Evolutionary conservation across 2,329 filamentous ascomycete species (phyloP), one percentile per base, ranked within the genome.

Genomic region (Trichoderma arundinaceum): DNA sequence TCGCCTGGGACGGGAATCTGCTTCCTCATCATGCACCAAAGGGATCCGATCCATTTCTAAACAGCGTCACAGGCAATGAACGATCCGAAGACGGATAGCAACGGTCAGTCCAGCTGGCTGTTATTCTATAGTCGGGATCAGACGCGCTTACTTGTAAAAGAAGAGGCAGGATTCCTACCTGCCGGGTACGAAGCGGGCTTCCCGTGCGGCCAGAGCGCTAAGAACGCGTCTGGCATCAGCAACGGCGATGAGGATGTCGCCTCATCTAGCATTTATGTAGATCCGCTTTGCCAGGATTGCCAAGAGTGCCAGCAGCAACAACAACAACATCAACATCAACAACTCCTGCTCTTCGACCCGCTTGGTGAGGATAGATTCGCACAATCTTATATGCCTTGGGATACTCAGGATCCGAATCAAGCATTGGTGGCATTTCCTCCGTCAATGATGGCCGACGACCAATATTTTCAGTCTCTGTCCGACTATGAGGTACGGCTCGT

Each of bases 401-500:
- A 48, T 7, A 35, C n/a, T 1, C 15, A 22, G 12, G 35, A n/a
- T 7, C 8, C 10, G 15, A 44, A 44, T n/a, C 35, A 32, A 1
- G 22, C 43, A 3, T 44, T 43, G 12, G n/a, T 19, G 12, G 7
- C n/a, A 15, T 32, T 19, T 35, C 48, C 22, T 4, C 12, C 4
- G 1, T 7, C 22, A 8, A n/a, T 1, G 8, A 71, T 69, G 69
- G 54, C 61, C 0, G 66, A 68, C 7, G 59, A 71, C 8, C 54
- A 67, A 0, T 64, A 63, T 48, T 64, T 66, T 32, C 70, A 67
- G 17, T 68, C 67, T 12, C 52, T 70, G n/a, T 70, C 66, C 1
- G 68, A 70, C 53, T 64, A 59, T 10, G 67, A 71, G 51, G 69
- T 71, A 66, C 5, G 59, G 49, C 2, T 19, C 32, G 58, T 52